A percentile compares a stretch with the other conserved stretches of the same genome.
Conservation (phyloP, 2,329 filamentous ascomycete genomes). For the Mycosphaerelloides madeirae region DNA sequence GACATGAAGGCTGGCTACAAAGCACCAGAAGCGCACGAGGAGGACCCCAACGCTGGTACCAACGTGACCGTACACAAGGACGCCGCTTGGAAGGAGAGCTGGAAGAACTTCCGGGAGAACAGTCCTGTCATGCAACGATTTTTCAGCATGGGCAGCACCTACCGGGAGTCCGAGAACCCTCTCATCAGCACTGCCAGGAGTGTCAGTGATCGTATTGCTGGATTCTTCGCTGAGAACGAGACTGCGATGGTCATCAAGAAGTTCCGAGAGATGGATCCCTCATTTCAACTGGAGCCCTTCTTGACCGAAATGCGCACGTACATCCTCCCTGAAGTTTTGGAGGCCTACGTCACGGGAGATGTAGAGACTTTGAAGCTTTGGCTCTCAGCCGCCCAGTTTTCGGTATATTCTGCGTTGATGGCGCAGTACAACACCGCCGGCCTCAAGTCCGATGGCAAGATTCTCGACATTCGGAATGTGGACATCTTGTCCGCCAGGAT, state of each 20-base stretch:
- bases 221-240: constrained; percentile 98
- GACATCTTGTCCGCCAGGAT: constrained; percentile 79
- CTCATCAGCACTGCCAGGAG: constrained; percentile 87
- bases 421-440: constrained; percentile 93
- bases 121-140: constrained; percentile 84
- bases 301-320: constrained; percentile 94
- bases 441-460: constrained; percentile 88
- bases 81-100: constrained; percentile 96
- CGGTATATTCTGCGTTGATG: constrained; percentile 92
- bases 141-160: constrained; percentile 78
- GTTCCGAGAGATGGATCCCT: constrained; percentile 91
- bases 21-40: constrained; percentile 60
- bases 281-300: constrained; percentile 93
- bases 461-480: constrained; percentile 90
- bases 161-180: constrained; percentile 96
- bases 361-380: constrained; percentile 85
- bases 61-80: constrained; percentile 96
- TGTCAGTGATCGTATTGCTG: constrained; percentile 86
- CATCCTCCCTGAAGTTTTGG: constrained; percentile 92
- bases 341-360: constrained; percentile 97
- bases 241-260: constrained; percentile 97
- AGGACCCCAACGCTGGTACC: constrained; percentile 90
- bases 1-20: constrained; percentile 51
- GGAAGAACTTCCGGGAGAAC: constrained; percentile 88
- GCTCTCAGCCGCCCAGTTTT: constrained; percentile 94